Conservation (phyloP, 2,329 filamentous ascomycete genomes). For the Fusarium torreyae region DNA sequence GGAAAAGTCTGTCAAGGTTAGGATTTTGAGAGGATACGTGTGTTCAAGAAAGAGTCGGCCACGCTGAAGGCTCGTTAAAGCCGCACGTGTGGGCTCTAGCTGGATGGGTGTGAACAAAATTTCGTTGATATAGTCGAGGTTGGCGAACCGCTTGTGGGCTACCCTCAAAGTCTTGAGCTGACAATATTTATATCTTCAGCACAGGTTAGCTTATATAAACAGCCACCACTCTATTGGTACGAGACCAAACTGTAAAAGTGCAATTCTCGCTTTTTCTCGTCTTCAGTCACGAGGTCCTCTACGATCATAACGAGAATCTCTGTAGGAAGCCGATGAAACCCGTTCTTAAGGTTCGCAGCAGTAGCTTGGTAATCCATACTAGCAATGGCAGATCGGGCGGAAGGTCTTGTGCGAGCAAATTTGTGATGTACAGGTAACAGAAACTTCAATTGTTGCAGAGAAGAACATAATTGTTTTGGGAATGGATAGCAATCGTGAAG, state of each 20-base stretch:
- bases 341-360: neutral
- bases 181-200: neutral
- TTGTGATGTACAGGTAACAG: neutral
- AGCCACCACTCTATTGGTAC: neutral
- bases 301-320: neutral
- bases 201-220: neutral
- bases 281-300: neutral
- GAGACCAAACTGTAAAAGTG: neutral
- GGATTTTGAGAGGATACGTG: too few relatives aligned
- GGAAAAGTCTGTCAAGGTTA: too few relatives aligned
- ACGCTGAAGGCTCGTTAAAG: too few relatives aligned
- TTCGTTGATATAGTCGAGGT: neutral
- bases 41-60: too few relatives aligned
- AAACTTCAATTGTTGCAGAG: neutral
- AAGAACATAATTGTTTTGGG: too few relatives aligned
- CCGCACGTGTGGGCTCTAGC: neutral
- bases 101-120: conserved; percentile 2
- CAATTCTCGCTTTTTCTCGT: neutral
- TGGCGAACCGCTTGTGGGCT: neutral
- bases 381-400: neutral
- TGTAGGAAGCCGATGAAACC: neutral
- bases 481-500: too few relatives aligned
- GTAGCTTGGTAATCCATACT: neutral
- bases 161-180: neutral
- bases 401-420: neutral